A percentile compares a stretch with the other conserved stretches of the same genome.
Conservation (phyloP, 2,329 filamentous ascomycete genomes). For the Colletotrichum sp. region DNA sequence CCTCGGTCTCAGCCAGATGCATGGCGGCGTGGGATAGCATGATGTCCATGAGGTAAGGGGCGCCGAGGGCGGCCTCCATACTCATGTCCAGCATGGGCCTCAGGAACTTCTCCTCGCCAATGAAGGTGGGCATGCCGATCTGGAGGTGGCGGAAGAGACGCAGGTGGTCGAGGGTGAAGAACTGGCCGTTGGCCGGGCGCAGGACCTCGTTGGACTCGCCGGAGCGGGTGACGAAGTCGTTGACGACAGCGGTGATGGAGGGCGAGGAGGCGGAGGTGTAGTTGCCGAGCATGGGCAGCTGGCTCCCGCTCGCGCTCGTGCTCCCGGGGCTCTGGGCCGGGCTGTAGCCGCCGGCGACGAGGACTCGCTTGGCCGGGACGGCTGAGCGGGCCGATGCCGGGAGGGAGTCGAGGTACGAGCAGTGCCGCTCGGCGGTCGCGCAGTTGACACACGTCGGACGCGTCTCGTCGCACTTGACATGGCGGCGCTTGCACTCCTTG, state of each 20-base stretch:
- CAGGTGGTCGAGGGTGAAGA: conserved; percentile 43
- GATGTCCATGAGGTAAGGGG: conserved; percentile 43
- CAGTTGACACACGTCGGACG: conserved; percentile 46
- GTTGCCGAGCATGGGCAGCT: neutral
- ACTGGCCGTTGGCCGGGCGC: conserved; percentile 7
- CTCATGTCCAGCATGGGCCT: conserved; percentile 33
- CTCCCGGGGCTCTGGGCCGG: neutral
- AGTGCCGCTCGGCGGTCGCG: conserved; percentile 37
- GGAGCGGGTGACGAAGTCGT: conserved; percentile 1
- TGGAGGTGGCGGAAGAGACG: conserved; percentile 41
- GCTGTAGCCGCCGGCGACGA: neutral
- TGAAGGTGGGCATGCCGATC: conserved; percentile 26
- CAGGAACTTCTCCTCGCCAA: conserved; percentile 19
- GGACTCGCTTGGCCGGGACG: neutral
- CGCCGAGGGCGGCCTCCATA: conserved; percentile 31
- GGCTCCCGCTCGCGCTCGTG: neutral
- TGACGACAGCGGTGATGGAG: neutral
- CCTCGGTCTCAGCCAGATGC: conserved; percentile 33
- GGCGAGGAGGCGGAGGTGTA: neutral
- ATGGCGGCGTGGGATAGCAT: conserved; percentile 41
- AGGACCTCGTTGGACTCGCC: neutral
- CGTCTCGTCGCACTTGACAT: conserved; percentile 49
- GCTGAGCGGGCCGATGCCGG: neutral
- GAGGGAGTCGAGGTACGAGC: conserved; percentile 31
- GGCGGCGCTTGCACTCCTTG: conserved; percentile 43